Evolutionary conservation across 78 protist genomes (phyloP).

Genomic region (Emiliania huxleyi): DNA sequence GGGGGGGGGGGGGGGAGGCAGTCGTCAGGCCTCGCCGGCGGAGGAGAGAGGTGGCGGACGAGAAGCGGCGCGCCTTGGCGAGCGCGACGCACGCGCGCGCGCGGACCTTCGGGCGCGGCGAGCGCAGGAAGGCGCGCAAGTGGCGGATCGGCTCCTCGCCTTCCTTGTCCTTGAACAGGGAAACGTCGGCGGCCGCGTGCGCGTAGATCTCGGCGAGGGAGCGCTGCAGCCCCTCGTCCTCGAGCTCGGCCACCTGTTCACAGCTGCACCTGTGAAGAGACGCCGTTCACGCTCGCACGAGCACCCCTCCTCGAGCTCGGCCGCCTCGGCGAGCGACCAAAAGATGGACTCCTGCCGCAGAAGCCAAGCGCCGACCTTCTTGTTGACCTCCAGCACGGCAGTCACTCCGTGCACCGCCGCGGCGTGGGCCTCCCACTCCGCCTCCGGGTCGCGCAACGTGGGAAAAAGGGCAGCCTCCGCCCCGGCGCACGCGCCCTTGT

Average conservation of each 20-base stretch:
- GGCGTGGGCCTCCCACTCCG: not conserved
- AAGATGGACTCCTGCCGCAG: slow-evolving; percentile 13
- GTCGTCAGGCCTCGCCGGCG: no score
- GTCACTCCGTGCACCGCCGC: slow-evolving; percentile 6
- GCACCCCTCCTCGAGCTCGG: no score
- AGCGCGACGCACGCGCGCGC: slow-evolving; percentile 12
- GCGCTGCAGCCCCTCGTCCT: not conserved
- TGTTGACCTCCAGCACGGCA: not conserved
- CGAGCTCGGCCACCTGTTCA: not conserved
- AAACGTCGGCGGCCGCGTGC: not conserved
- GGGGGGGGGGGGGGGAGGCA: no score
- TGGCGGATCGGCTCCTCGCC: not conserved
- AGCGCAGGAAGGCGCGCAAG: not conserved
- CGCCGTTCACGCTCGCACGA: no score
- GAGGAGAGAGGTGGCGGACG: no score
- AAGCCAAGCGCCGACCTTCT: not conserved
- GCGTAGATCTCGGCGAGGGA: slow-evolving; percentile 10
- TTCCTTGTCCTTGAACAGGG: not conserved
- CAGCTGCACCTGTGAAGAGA: no score
- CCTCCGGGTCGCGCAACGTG: not conserved
- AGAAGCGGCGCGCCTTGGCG: no score
- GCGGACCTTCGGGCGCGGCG: not conserved
- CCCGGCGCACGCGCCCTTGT: not conserved
- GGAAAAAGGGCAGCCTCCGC: not conserved
- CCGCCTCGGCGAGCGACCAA: slow-evolving; percentile 4